These are phyloP conservation scores for Schizochytrium sp. DNA, from an alignment of 108 stramenopile genomes.

Conservation along the genomic window DNA sequence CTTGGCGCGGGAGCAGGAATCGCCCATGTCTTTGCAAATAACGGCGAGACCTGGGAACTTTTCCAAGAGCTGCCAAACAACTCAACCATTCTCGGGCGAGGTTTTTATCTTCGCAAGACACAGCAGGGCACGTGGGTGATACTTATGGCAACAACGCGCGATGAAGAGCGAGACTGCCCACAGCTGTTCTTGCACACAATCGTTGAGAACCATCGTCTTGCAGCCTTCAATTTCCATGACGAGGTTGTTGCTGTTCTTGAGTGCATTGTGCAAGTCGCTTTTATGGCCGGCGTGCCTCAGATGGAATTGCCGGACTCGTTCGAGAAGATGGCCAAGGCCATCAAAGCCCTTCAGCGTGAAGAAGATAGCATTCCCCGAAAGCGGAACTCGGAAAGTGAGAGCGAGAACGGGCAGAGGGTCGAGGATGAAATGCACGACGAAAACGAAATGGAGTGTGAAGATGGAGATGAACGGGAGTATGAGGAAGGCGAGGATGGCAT, in stretches of 20 bases:
- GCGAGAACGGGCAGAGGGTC: not conserved
- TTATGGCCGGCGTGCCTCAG: not conserved
- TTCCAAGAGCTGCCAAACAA: not conserved
- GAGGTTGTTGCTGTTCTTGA: not conserved
- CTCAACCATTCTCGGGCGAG: not conserved
- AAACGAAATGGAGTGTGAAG: not conserved
- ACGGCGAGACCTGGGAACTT: slow-evolving; percentile 11
- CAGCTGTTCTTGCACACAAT: not conserved
- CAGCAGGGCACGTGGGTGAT: slow-evolving; percentile 17
- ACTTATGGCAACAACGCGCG: slow-evolving; percentile 3
- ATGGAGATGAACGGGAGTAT: too few relatives aligned
- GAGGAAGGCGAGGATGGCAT: not conserved
- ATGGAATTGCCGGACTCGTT: not conserved
- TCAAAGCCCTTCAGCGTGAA: not conserved
- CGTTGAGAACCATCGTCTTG: not conserved
- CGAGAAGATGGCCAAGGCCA: not conserved
- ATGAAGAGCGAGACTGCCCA: not conserved
- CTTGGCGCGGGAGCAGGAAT: not conserved
- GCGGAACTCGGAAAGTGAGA: not conserved
- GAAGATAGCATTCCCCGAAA: not conserved
- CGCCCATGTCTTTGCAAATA: slow-evolving; percentile 4
- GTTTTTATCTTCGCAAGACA: slow-evolving; percentile 15
- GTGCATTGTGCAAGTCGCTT: not conserved
- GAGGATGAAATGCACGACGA: not conserved
- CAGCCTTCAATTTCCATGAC: slow-evolving; percentile 1